Percentiles rank a stretch among this genome's conserved stretches.
These are phyloP conservation scores for Helichrysum umbraculigerum DNA, from an alignment of 129 eudicot genomes.

Conservation along the genomic window DNA sequence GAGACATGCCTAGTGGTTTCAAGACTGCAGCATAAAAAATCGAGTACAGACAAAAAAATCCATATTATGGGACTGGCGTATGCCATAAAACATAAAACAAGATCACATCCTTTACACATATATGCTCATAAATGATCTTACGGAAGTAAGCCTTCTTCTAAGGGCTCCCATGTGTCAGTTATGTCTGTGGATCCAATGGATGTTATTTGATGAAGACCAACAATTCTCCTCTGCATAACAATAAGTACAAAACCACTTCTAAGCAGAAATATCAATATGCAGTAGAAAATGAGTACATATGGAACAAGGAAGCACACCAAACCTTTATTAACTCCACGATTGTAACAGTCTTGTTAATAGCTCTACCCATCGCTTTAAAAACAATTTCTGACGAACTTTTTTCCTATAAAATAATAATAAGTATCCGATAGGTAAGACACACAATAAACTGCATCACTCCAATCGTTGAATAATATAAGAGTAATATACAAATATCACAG, in stretches of 20 bases:
- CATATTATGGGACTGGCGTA: neutral
- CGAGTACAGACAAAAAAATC: neutral
- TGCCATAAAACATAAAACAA: neutral
- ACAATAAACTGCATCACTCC: no score
- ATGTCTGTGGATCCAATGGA: conserved; percentile 84
- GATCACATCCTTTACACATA: neutral
- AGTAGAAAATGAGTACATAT: neutral
- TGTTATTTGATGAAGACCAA: conserved; percentile 94
- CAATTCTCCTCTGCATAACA: conserved; percentile 76
- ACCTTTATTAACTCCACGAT: conserved; percentile 97
- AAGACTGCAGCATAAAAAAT: conserved; percentile 38
- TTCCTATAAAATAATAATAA: conserved; percentile 44
- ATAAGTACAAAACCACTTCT: neutral
- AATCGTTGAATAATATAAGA: no score
- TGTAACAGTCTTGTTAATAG: conserved; percentile 94
- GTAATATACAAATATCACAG: no score
- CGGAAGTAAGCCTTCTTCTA: conserved; percentile 98
- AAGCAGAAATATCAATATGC: neutral
- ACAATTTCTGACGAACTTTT: conserved; percentile 80
- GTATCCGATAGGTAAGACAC: no score
- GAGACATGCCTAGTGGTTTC: conserved; percentile 94
- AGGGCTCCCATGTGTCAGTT: conserved; percentile 97
- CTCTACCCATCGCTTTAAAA: conserved; percentile 99
- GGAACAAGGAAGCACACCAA: conserved; percentile 1
- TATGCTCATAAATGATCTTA: conserved; percentile 38